Conservation (phyloP, 2,329 filamentous ascomycete species). For the Lachnellula arida region DNA sequence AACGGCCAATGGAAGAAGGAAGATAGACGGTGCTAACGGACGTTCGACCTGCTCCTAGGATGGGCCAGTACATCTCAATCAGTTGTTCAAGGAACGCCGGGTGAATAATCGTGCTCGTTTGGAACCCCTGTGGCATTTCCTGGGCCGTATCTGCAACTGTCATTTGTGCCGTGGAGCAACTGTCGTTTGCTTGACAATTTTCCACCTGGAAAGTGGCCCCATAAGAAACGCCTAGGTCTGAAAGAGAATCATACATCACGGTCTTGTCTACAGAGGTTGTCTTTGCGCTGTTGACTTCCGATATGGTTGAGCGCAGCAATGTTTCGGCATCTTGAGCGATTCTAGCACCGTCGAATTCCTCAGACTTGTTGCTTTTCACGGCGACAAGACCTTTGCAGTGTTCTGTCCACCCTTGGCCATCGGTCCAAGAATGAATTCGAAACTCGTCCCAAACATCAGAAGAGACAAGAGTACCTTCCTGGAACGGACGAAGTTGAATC, state of each 20-base stretch:
- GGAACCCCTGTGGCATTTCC: constrained; percentile 41
- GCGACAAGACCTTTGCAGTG: constrained; percentile 51
- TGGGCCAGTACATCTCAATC: constrained; percentile 39
- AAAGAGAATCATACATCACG: constrained; percentile 44
- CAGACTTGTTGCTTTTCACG: constrained; percentile 34
- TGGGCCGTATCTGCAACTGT: constrained; percentile 39
- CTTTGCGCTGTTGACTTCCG: constrained; percentile 28
- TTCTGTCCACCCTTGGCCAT: constrained; percentile 51
- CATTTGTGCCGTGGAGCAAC: constrained; percentile 33
- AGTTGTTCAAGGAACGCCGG: constrained; percentile 44
- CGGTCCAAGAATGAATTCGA: constrained; percentile 49
- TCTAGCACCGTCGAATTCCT: constrained; percentile 37
- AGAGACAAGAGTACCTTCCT: constrained; percentile 37
- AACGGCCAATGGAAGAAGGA: constrained; percentile 38
- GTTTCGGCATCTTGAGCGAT: not conserved
- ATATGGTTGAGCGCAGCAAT: constrained; percentile 31
- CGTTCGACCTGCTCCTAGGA: constrained; percentile 34
- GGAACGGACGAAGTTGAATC: constrained; percentile 41
- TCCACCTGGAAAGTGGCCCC: constrained; percentile 49
- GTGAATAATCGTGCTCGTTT: constrained; percentile 41
- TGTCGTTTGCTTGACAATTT: constrained; percentile 39
- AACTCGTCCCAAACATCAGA: constrained; percentile 52
- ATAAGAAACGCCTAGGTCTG: constrained; percentile 45
- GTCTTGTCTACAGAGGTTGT: constrained; percentile 30
- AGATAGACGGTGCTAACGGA: constrained; percentile 38